Evolutionary conservation across 2,329 filamentous ascomycete species (phyloP).

Genomic region (Alternaria triticina): DNA sequence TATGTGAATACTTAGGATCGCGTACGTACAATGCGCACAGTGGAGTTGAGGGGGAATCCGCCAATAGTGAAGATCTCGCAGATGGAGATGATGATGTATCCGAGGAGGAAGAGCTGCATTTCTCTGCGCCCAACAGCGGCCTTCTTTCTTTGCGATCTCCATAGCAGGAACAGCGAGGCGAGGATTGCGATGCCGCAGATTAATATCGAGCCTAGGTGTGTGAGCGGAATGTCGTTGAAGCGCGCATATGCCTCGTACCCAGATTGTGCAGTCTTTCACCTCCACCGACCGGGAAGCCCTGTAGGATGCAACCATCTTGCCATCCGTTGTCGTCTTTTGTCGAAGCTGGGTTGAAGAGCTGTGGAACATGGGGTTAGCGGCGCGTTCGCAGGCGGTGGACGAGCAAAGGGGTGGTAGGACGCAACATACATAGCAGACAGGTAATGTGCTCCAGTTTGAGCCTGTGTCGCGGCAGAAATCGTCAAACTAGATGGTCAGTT

Average conservation of each 20-base stretch:
- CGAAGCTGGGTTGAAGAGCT: conserved; percentile 69
- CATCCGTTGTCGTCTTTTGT: conserved; percentile 67
- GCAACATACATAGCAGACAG: conserved; percentile 58
- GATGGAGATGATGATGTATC: conserved; percentile 86
- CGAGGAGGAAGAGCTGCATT: conserved; percentile 91
- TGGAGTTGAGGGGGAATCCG: conserved; percentile 76
- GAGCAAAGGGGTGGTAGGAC: conserved; percentile 10
- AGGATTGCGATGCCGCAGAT: conserved; percentile 79
- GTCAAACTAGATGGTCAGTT: conserved; percentile 29
- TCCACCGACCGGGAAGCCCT: conserved; percentile 73
- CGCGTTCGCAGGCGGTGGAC: conserved; percentile 15
- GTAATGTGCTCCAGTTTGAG: conserved; percentile 48
- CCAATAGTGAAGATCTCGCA: conserved; percentile 98
- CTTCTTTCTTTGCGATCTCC: conserved; percentile 84
- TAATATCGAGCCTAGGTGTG: conserved; percentile 77
- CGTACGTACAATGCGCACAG: conserved; percentile 72
- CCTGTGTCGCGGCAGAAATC: conserved; percentile 60
- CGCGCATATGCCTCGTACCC: conserved; percentile 60
- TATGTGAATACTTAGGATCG: neutral
- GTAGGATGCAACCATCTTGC: conserved; percentile 72
- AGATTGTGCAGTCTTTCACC: conserved; percentile 78
- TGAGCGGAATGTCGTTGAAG: conserved; percentile 32
- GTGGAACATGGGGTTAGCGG: conserved; percentile 38
- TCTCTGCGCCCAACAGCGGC: conserved; percentile 92
- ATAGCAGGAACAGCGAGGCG: conserved; percentile 70